Base-by-base conservation (phyloP, 768 basidiomycete genomes). In the Rhodotorula paludigena region DNA sequence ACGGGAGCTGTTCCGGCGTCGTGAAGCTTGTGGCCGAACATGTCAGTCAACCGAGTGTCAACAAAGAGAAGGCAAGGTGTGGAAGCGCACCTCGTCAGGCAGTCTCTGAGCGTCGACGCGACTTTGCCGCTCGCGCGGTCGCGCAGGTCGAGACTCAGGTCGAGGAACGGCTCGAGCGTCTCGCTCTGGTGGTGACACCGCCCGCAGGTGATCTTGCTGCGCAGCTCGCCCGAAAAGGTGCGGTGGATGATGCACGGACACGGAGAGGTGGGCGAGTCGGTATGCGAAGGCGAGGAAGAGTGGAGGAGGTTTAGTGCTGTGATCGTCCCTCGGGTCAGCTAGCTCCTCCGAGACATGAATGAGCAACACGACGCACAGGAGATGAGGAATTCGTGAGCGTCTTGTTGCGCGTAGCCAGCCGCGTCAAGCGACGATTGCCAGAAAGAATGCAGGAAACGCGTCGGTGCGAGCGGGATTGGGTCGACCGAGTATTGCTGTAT, bases 201-300 rank as follows among this genome's bases (percentile, higher is more conserved):
- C 62, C 89, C 89, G 75, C 94, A 98, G 44, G 84, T 86, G 55
- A 97, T 89, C 53, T 94, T 89, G 71, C 90, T 92, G 72, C 92
- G 88, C 5, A 96, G 80, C 59, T 85, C 83, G 0, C 92, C 94
- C 1, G 86, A 86, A 74, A 97, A 98, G 2, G 90, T 90, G 25
- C 85, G 86, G 76, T 98, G 93, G 38, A 94, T 85, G 74, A 94
- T 86, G 75, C 94, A 98, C 69, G 88, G 89, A 77, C 92, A 94
- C 30, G 85, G 20, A 33, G 87, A 81, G 47, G 45, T 16, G 18
- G 64, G 63, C 42, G 45, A 58, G 73, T 87, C 85, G 18, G 87
- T 89, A 60, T 85, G 85, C 2, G 88, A 86, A 45, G 87, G 82
- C 18, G 87, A 87, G 44, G 85, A 88, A 28, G 82, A 81, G 77